These are phyloP conservation scores for Alternaria sp. DNA, from an alignment of 2,329 filamentous ascomycete genomes.

Conservation along the genomic window DNA sequence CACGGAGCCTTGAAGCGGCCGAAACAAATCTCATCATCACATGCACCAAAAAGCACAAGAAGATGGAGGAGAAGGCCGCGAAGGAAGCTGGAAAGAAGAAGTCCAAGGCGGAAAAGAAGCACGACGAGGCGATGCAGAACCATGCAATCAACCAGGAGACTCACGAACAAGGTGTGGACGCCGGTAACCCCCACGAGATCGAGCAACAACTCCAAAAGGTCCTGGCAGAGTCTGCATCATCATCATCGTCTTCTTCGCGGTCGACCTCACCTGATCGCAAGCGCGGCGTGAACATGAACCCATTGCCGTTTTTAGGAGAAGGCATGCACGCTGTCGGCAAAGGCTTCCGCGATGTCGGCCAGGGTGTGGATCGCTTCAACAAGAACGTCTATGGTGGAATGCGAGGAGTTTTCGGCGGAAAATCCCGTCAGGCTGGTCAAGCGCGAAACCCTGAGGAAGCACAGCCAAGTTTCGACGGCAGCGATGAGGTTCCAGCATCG, in stretches of 20 bases:
- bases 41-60: conserved; percentile 80
- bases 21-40: conserved; percentile 83
- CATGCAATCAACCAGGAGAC: conserved; percentile 60
- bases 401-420: conserved; percentile 40
- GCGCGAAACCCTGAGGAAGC: conserved; percentile 18
- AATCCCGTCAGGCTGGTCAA: conserved; percentile 7
- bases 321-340: conserved; percentile 50
- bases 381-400: conserved; percentile 49
- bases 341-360: conserved; percentile 59
- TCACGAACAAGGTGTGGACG: conserved; percentile 59
- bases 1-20: conserved; percentile 75
- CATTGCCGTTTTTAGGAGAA: conserved; percentile 58
- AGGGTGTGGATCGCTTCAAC: conserved; percentile 49
- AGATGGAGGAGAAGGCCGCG: conserved; percentile 70
- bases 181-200: conserved; percentile 64
- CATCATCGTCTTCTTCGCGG: conserved; percentile 44
- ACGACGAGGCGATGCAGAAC: conserved; percentile 69
- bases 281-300: conserved; percentile 36
- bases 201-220: conserved; percentile 58
- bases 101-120: conserved; percentile 60
- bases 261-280: conserved; percentile 44
- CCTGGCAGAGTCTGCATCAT: conserved; percentile 45
- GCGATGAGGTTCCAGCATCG: conserved; percentile 24
- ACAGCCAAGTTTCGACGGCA: conserved; percentile 26
- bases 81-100: conserved; percentile 64